These are phyloP conservation scores for Nicotiana tabacum DNA, from an alignment of 257 asterid species.

Conservation along the genomic window DNA sequence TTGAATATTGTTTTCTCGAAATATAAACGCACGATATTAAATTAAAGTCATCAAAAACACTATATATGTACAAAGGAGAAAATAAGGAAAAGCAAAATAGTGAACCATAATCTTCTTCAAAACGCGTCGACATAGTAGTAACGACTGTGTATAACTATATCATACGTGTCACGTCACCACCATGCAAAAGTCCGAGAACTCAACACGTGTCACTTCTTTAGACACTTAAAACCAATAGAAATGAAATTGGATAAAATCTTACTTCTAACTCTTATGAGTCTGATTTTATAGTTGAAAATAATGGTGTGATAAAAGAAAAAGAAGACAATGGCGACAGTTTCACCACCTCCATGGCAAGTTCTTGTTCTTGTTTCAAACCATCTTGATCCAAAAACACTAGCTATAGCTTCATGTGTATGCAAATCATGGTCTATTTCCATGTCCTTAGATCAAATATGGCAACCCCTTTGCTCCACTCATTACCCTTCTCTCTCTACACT, in stretches of 20 bases:
- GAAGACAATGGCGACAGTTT: background rate
- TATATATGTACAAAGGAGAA: too few species aligned
- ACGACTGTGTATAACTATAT: background rate
- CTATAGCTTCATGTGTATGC: slow-evolving; percentile 58
- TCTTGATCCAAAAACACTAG: slow-evolving; percentile 59
- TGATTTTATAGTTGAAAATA: background rate
- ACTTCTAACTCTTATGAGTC: background rate
- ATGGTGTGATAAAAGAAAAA: background rate
- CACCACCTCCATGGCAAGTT: slow-evolving; percentile 64
- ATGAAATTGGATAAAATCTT: background rate
- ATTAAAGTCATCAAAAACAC: too few species aligned
- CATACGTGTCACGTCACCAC: background rate
- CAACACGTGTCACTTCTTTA: background rate
- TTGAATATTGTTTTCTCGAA: too few species aligned
- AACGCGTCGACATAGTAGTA: background rate
- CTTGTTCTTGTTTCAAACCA: slow-evolving; percentile 47
- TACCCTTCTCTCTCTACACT: slow-evolving; percentile 67
- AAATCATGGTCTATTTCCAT: slow-evolving; percentile 57
- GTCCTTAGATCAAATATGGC: slow-evolving; percentile 80
- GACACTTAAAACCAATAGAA: background rate
- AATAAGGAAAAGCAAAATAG: too few species aligned
- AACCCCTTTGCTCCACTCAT: slow-evolving; percentile 44
- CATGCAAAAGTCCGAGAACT: background rate
- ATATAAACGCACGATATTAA: too few species aligned
- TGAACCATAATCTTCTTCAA: background rate